Evolutionary conservation across 1,284 basidiomycete genomes (phyloP).

Genomic region (Boletus mariae): DNA sequence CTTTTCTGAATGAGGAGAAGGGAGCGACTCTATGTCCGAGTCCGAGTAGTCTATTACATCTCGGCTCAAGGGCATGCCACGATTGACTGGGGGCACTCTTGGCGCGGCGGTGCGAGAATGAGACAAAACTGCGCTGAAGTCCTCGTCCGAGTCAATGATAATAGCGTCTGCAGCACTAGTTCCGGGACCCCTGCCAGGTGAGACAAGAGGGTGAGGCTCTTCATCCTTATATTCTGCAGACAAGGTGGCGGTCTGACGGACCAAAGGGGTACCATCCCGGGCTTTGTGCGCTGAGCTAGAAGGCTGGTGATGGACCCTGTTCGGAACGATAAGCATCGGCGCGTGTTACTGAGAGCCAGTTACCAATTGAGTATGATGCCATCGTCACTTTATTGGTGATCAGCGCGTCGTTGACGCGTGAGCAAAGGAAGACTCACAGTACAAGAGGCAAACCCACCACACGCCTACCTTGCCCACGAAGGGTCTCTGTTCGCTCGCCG

Average conservation of each 20-base stretch:
- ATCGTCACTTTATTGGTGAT: slow-evolving; percentile 25
- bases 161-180: slow-evolving; percentile 20
- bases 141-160: slow-evolving; percentile 20
- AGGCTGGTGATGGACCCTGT: slow-evolving; percentile 17
- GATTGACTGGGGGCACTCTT: neutral
- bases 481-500: slow-evolving; percentile 17
- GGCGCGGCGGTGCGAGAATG: neutral
- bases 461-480: slow-evolving; percentile 22
- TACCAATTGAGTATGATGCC: slow-evolving; percentile 33
- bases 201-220: neutral
- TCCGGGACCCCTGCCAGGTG: slow-evolving; percentile 6
- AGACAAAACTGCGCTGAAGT: neutral
- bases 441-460: slow-evolving; percentile 27
- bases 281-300: slow-evolving; percentile 2
- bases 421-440: slow-evolving; percentile 20
- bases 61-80: neutral
- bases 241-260: neutral
- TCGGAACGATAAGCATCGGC: slow-evolving; percentile 8
- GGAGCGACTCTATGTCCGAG: slow-evolving; percentile 8
- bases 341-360: neutral
- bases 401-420: slow-evolving; percentile 1
- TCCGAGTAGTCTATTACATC: slow-evolving; percentile 5
- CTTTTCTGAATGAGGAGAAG: slow-evolving; percentile 5
- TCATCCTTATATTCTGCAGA: neutral
- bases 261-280: neutral